Percentiles rank a stretch among this genome's conserved stretches.
These are phyloP conservation scores for Chrysochromulina tobinii DNA, from an alignment of 78 protist species.

Conservation along the genomic window DNA sequence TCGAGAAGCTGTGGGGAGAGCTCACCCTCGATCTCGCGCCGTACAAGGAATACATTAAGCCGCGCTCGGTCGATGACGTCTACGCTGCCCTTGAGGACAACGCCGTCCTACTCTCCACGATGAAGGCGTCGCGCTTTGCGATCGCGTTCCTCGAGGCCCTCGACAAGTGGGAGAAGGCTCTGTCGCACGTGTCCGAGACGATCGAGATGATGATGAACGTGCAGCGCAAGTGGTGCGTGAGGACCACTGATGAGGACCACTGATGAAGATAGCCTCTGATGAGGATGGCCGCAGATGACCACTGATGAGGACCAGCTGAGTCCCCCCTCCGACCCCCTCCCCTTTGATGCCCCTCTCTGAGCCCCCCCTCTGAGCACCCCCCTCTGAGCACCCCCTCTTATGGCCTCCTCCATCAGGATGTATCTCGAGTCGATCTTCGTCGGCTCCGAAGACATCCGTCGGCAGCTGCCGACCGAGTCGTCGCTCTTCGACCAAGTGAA, in stretches of 20 bases:
- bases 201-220: constrained; percentile 67
- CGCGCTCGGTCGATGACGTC: constrained; percentile 50
- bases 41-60: constrained; percentile 40
- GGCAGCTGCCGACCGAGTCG: constrained; percentile 79
- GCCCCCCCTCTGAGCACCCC: too few relatives aligned
- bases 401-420: not conserved
- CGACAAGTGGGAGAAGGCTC: constrained; percentile 76
- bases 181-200: constrained; percentile 67
- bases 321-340: too few relatives aligned
- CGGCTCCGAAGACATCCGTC: constrained; percentile 78
- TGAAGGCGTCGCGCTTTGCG: constrained; percentile 73
- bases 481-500: constrained; percentile 59
- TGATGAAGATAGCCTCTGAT: too few relatives aligned
- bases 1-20: constrained; percentile 49
- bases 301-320: too few relatives aligned
- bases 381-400: too few relatives aligned
- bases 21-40: constrained; percentile 9
- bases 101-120: constrained; percentile 48
- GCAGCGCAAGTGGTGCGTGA: constrained; percentile 66
- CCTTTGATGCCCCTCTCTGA: too few relatives aligned
- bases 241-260: too few relatives aligned
- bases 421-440: constrained; percentile 85
- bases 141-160: constrained; percentile 63
- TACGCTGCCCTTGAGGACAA: constrained; percentile 68
- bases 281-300: too few relatives aligned